Percentiles rank a stretch among this genome's conserved stretches.
Evolutionary conservation across 1,284 basidiomycete genomes (phyloP).

Genomic region (Ustilago nuda): DNA sequence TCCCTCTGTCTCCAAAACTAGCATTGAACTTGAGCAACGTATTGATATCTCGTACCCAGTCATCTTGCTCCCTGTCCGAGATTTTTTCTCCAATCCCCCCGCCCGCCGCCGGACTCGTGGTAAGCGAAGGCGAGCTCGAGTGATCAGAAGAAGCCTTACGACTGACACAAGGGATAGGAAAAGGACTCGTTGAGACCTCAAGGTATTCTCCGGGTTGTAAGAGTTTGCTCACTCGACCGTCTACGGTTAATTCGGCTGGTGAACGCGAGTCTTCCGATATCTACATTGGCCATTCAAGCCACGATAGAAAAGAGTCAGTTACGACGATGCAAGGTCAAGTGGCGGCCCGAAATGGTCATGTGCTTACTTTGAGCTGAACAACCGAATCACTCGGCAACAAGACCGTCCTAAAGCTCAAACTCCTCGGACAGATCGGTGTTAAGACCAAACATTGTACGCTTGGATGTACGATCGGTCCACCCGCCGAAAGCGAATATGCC

Average conservation of each 20-base stretch:
- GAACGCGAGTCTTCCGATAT: constrained; percentile 86
- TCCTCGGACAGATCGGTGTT: constrained; percentile 93
- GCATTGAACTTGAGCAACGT: constrained; percentile 69
- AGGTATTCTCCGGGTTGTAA: constrained; percentile 86
- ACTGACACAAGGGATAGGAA: constrained; percentile 83
- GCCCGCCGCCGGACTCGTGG: background rate
- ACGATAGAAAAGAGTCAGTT: too few relatives aligned
- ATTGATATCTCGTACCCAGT: constrained; percentile 97
- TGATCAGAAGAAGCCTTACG: constrained; percentile 20
- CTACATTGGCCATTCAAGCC: background rate
- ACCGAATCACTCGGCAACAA: constrained; percentile 85
- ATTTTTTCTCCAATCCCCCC: constrained; percentile 35
- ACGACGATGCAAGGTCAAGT: constrained; percentile 70
- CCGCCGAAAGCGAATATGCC: constrained; percentile 93
- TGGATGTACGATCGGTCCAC: constrained; percentile 95
- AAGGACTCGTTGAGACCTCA: constrained; percentile 84
- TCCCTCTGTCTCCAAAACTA: constrained; percentile 61
- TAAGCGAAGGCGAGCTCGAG: background rate
- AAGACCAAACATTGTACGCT: constrained; percentile 88
- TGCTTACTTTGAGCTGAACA: constrained; percentile 81
- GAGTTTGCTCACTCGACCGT: constrained; percentile 84
- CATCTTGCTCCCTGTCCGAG: constrained; percentile 79
- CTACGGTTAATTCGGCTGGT: constrained; percentile 89
- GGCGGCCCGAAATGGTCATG: background rate
- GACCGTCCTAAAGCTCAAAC: constrained; percentile 89